Evolutionary conservation across 305 asterid genomes (phyloP).

Genomic region (Euphrasia arctica): DNA sequence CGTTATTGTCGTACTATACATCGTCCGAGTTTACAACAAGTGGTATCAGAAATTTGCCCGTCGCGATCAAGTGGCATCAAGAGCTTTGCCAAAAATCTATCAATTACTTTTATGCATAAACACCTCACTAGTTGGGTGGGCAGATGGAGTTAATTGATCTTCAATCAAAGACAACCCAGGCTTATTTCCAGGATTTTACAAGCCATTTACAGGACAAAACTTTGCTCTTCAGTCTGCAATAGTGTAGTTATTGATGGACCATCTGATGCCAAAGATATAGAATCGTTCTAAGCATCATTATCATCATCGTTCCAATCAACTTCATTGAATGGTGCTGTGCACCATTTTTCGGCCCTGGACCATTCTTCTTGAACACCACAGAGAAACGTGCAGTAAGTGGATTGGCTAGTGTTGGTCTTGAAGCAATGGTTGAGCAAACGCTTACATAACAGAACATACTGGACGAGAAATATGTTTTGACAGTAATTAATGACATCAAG

Average conservation of each 20-base stretch:
- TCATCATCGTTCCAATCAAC: conserved; percentile 73
- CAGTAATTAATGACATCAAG: background rate
- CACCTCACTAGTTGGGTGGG: conserved; percentile 27
- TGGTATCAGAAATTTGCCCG: too few species aligned
- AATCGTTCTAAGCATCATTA: conserved; percentile 26
- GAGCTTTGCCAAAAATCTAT: too few species aligned
- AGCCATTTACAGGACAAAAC: conserved; percentile 17
- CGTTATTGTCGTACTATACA: too few species aligned
- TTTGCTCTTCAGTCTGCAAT: conserved; percentile 19
- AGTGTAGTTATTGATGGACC: conserved; percentile 14
- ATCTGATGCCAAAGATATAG: conserved; percentile 18
- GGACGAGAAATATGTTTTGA: background rate
- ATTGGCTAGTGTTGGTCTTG: background rate
- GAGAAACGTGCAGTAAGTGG: conserved; percentile 29
- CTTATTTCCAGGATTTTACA: conserved; percentile 23
- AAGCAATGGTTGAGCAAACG: conserved; percentile 2
- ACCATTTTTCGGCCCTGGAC: conserved; percentile 84
- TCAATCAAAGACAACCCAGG: conserved; percentile 27
- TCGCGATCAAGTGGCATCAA: too few species aligned
- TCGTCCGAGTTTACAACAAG: too few species aligned
- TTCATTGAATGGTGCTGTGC: conserved; percentile 83
- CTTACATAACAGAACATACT: background rate
- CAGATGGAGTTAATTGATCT: conserved; percentile 30
- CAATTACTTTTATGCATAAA: background rate
- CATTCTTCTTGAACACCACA: conserved; percentile 80